These are phyloP conservation scores for Clitopilus passeckerianus DNA, from an alignment of 768 basidiomycete species.

Conservation along the genomic window DNA sequence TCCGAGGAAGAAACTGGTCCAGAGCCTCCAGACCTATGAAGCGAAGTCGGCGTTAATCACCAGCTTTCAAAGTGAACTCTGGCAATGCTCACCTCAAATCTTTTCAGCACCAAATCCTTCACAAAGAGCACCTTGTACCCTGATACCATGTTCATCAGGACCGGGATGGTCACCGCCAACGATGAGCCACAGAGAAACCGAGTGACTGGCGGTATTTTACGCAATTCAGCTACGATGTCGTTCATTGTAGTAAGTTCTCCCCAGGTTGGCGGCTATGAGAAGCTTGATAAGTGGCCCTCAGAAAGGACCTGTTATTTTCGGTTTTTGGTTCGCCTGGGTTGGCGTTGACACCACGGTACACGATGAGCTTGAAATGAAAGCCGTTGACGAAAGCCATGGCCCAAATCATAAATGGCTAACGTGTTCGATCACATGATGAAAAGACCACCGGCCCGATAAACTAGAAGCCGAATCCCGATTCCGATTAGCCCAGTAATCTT, in stretches of 20 bases:
- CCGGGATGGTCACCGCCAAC: conserved; percentile 53
- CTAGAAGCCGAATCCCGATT: too few species aligned
- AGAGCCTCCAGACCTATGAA: conserved; percentile 65
- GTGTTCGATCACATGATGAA: neutral
- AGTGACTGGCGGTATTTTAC: conserved; percentile 82
- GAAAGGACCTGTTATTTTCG: neutral
- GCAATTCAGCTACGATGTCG: conserved; percentile 52
- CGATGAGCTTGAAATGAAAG: neutral
- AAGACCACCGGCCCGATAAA: neutral
- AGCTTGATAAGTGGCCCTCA: neutral
- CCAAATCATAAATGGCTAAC: neutral
- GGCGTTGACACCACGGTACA: neutral
- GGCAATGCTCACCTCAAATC: conserved; percentile 44
- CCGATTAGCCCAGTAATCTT: too few species aligned
- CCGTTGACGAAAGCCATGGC: neutral
- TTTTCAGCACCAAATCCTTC: conserved; percentile 33
- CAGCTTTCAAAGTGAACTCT: neutral
- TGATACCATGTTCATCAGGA: conserved; percentile 48
- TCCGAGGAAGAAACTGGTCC: conserved; percentile 72
- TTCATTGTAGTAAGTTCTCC: conserved; percentile 27
- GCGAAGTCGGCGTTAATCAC: neutral
- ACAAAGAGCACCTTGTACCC: conserved; percentile 54
- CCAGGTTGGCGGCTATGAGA: too few species aligned
- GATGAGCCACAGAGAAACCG: conserved; percentile 62
- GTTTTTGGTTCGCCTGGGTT: neutral